Conservation (phyloP, 139 green algal genomes). For the Chlamydomonas sphaeroides region DNA sequence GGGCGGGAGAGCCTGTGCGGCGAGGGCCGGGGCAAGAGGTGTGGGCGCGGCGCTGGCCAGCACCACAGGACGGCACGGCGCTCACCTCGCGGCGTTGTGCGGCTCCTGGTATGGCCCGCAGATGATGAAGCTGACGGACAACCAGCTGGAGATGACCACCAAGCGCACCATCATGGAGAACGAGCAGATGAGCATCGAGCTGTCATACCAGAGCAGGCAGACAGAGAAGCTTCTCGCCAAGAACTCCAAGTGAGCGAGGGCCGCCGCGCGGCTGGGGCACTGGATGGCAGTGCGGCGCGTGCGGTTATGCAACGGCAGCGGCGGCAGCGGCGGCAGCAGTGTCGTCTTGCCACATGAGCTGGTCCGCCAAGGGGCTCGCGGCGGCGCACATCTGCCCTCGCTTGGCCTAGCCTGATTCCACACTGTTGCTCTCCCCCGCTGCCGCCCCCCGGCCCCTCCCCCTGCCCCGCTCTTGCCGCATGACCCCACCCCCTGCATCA, state of each 20-base stretch:
- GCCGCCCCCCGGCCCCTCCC: too few species aligned
- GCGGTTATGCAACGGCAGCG: neutral
- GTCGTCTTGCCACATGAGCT: too few species aligned
- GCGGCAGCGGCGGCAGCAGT: neutral
- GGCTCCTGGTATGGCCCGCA: too few species aligned
- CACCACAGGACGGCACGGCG: too few species aligned
- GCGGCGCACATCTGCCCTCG: too few species aligned
- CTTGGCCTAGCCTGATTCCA: too few species aligned
- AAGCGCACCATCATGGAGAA: constrained; percentile 90
- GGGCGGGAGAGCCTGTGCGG: neutral
- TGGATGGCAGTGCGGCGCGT: neutral
- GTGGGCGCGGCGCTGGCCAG: too few species aligned
- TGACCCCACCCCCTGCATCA: neutral
- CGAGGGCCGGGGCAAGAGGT: too few species aligned
- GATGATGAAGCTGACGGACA: constrained; percentile 79
- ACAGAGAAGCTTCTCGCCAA: constrained; percentile 70
- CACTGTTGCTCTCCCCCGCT: too few species aligned
- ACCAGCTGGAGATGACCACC: constrained; percentile 86
- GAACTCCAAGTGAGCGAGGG: constrained; percentile 12
- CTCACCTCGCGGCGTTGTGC: too few species aligned
- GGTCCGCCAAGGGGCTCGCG: too few species aligned
- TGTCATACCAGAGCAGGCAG: constrained; percentile 72
- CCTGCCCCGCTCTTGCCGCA: neutral
- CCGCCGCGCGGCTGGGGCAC: too few species aligned
- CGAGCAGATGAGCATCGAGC: constrained; percentile 82